A percentile compares a stretch with the other conserved stretches of the same genome.
phyloP scores from a whole-genome alignment of 2,329 filamentous ascomycete species.

The Tolypocladium amazonense region DNA sequence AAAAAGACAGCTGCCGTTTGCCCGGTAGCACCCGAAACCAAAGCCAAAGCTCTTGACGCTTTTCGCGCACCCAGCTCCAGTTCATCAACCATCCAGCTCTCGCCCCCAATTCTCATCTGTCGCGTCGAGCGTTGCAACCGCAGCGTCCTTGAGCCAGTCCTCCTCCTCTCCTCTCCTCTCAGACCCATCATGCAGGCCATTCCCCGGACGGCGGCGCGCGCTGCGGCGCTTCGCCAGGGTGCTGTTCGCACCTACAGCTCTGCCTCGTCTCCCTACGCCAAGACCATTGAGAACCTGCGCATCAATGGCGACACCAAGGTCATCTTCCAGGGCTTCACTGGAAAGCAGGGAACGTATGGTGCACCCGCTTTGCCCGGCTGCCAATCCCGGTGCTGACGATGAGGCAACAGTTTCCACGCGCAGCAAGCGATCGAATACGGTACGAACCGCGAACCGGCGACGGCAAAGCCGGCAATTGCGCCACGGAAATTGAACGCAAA shows the following conservation, averaged over 20 bases:
- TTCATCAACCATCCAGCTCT: constrained; percentile 4
- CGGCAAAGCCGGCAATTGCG: not conserved
- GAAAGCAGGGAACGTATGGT: constrained; percentile 82
- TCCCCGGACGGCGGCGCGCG: constrained; percentile 57
- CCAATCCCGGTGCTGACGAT: constrained; percentile 5
- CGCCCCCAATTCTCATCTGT: constrained; percentile 10
- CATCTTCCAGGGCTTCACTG: constrained; percentile 94
- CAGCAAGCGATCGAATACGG: constrained; percentile 97
- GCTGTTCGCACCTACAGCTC: constrained; percentile 67
- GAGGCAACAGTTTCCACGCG: constrained; percentile 72
- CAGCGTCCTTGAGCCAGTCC: constrained; percentile 3
- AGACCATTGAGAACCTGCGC: constrained; percentile 76
- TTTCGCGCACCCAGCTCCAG: constrained; percentile 9
- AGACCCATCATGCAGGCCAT: constrained; percentile 69
- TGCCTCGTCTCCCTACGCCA: constrained; percentile 51
- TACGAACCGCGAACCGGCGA: constrained; percentile 33
- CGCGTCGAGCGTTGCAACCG: constrained; percentile 9
- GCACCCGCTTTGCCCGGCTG: not conserved
- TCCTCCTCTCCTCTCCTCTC: constrained; percentile 5
- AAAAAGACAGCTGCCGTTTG: constrained; percentile 12
- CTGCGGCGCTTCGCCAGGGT: constrained; percentile 55
- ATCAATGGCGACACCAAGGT: constrained; percentile 92
- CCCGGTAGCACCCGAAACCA: constrained; percentile 11
- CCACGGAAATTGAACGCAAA: not conserved
- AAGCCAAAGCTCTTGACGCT: constrained; percentile 6